Evolutionary conservation across 129 eudicot genomes (phyloP), one percentile per base, ranked within the genome.

Genomic region (Centella asiatica): DNA sequence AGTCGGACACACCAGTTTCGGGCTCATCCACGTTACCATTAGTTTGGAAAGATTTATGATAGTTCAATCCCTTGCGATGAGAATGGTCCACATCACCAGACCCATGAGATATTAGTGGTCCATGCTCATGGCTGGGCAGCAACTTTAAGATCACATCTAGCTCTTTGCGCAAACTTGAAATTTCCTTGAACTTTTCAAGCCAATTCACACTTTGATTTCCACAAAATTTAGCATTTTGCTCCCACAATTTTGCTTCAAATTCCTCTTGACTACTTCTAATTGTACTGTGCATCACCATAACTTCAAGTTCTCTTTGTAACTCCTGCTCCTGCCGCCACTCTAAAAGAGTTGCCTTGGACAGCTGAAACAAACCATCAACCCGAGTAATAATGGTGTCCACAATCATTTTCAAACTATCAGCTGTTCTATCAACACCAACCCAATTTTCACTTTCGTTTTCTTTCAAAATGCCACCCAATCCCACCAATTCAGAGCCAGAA

Each of bases 401-500:
- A 13, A 77, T 74, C 68, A 31, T 67, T 37, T 78, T 77, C 11
- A 89, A 48, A 61, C 42, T 53, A 67, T 76, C 82, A 6, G 78
- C 62, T 28, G 69, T 72, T 64, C 63, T 76, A 52, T 72, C 81
- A 19, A 80, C 50, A 62, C 49, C 45, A 33, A 20, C 48, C 66
- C 71, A 64, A 56, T 60, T 67, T 52, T 69, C 80, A 44, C 50
- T 50, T 60, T 62, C 78, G 56, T 80, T 76, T 33, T 74, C 82
- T 39, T 40, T 68, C 42, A 84, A 66, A 46, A 67, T 84, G n/a
- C 84, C 89, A 64, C 82, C 71, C 33, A 78, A 60, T 48, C 85
- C 87, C 51, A 70, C 73, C 77, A 87, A 72, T 76, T 83, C 88
- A 44, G 82, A 36, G 69, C 75, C 76, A 52, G 92, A 87, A 66